Evolutionary conservation across 495 filamentous ascomycete genomes (phyloP).

Genomic region (Talaromyces ruber): DNA sequence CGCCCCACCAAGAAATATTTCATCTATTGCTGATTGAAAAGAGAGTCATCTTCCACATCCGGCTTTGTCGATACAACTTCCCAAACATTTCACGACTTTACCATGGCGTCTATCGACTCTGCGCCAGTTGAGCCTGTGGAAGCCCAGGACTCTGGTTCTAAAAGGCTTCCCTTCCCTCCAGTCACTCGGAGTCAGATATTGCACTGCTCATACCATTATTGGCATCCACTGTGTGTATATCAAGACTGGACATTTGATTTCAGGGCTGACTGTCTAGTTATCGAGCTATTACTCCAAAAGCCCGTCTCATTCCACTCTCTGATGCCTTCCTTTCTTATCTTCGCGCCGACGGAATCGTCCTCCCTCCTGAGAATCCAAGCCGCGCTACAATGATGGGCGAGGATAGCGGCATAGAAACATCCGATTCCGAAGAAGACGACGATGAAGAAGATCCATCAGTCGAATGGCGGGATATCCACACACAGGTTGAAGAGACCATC

Average conservation of each 20-base stretch:
- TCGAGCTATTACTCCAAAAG: slow-evolving; percentile 72
- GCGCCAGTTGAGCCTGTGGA: background rate
- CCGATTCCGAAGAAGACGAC: slow-evolving; percentile 24
- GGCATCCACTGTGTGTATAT: slow-evolving; percentile 63
- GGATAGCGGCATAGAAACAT: slow-evolving; percentile 26
- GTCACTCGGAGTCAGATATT: slow-evolving; percentile 79
- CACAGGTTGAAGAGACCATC: slow-evolving; percentile 66
- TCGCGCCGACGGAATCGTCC: slow-evolving; percentile 84
- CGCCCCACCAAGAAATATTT: background rate
- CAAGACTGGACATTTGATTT: background rate
- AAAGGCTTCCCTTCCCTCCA: slow-evolving; percentile 65
- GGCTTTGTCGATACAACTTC: background rate
- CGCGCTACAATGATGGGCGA: slow-evolving; percentile 20
- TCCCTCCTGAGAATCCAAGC: slow-evolving; percentile 45
- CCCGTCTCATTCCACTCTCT: slow-evolving; percentile 70
- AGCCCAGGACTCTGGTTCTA: background rate
- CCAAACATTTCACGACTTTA: background rate
- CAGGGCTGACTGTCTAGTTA: slow-evolving; percentile 40
- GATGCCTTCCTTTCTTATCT: slow-evolving; percentile 75
- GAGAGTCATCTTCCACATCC: background rate
- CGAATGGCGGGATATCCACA: slow-evolving; percentile 64
- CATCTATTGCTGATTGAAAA: background rate
- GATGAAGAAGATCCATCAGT: slow-evolving; percentile 47
- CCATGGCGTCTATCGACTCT: background rate
- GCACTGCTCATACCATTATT: slow-evolving; percentile 87